Base-by-base conservation (phyloP, 2,329 filamentous ascomycete species). In the Trichoderma hamatum region DNA sequence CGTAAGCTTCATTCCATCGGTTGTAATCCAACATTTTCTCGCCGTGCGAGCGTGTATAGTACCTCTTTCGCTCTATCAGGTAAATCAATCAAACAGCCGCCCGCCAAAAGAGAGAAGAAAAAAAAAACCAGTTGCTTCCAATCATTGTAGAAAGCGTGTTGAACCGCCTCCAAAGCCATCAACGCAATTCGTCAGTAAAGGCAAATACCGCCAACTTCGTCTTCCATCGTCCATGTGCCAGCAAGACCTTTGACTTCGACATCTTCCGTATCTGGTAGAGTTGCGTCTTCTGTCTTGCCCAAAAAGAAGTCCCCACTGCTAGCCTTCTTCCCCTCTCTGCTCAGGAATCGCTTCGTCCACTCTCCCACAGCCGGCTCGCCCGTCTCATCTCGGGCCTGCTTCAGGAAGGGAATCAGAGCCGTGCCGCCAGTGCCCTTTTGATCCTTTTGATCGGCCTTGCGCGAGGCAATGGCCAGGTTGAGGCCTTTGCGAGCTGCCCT, bases 341-440 rank as follows among this genome's bases (percentile, higher is more conserved):
- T 85, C 85, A 89, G 87, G 74, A 88, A 88, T 21, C 82, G 80
- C 72, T 78, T 83, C 0, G 87, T 85, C 89, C 88, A 90, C 63
- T 84, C 82, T 73, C 88, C 85, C 46, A 98, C 90, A 1, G 94
- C 93, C 1, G 94, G 93, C 79, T 98, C 95, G 19, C 93, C 92
- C 0, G 96, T 99, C 84, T 99, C 96, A 75, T 99, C 94, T 32
- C 96, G 87, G 5, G 96, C 96, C 81, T 99, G 96, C 81, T 98
- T 97, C 71, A 99, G 83, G 80, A 99, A 99, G 0, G 95, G 93
- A 68, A 99, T 97, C 68, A 99, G 83, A 0, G 94, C 92, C 0
- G 96, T 98, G 19, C 96, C 96, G 16, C 96, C 96, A 0, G 96
- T 99, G 2, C 96, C 96, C 55, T 92, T 92, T 32, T 97, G 86